Conservation (phyloP, 257 asterid species). For the Buddleja alternifolia region DNA sequence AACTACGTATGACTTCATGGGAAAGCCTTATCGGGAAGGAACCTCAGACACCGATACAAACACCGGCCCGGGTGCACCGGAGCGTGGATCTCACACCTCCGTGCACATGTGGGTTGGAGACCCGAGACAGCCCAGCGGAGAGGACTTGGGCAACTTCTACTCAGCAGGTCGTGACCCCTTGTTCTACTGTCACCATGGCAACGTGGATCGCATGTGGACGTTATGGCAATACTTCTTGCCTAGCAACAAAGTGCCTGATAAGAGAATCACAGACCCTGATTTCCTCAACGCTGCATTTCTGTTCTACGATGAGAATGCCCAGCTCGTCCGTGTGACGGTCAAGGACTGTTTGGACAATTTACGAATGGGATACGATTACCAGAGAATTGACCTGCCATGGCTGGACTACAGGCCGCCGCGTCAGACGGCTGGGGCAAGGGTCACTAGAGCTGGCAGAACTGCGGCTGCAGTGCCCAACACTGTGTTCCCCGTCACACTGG, state of each 20-base stretch:
- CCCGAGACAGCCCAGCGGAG: conserved; percentile 11
- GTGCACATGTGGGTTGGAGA: conserved; percentile 41
- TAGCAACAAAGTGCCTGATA: no score
- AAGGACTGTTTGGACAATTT: conserved; percentile 18
- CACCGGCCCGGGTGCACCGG: conserved; percentile 36
- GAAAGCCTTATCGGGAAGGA: conserved; percentile 30
- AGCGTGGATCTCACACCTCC: conserved; percentile 45
- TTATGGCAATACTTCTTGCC: no score
- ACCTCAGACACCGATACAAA: background rate
- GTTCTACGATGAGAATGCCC: no score
- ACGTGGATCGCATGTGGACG: no score
- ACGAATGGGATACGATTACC: conserved; percentile 31
- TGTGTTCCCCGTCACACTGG: background rate
- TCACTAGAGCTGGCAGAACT: background rate
- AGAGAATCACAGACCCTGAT: no score
- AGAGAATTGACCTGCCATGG: conserved; percentile 34
- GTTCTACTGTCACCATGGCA: no score
- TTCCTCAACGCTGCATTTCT: no score
- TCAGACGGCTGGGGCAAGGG: conserved; percentile 16
- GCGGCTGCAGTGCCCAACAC: background rate
- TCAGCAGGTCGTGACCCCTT: no score
- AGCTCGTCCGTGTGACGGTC: no score
- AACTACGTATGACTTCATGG: conserved; percentile 38
- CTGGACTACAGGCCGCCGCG: conserved; percentile 29
- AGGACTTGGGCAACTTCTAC: conserved; percentile 35